Evolutionary conservation across 257 asterid species (phyloP), one percentile per base, ranked within the genome.

Genomic region (Nicotiana paniculata): DNA sequence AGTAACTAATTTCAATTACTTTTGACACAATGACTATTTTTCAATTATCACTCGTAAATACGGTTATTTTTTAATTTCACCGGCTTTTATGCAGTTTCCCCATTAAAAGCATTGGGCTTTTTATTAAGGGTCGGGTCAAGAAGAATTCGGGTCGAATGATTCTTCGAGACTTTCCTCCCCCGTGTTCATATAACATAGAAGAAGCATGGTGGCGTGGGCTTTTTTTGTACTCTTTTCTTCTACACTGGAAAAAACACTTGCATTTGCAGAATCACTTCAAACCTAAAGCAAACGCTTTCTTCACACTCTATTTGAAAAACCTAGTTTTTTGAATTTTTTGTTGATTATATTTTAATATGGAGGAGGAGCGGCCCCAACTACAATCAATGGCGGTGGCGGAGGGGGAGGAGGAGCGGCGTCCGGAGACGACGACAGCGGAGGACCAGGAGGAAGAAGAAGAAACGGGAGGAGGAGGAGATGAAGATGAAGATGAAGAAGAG

Each of bases 401-500:
- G 10, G 78, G 58, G 18, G 54, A 48, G 13, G 54, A 53, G 43
- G 80, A 75, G 61, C 79, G 26, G 77, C 77, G n/a, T 9, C 39
- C 83, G 77, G 83, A 80, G 62, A 58, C 57, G 77, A 16, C 53
- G 16, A 51, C 77, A 11, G 59, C 35, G 32, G 83, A 63, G 82
- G 64, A 63, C 0, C 21, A 32, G 62, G 82, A 67, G 4, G 65
- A 70, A 48, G 77, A 48, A 64, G 62, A 35, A 13, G 83, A 28
- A 33, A 30, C 33, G 7, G 82, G 82, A 17, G 39, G 76, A 84
- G 82, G 63, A 26, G 86, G 77, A 35, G 89, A 83, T 82, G 84
- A 58, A 72, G 89, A 83, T 82, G 84, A 58, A 72, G 81, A 82
- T 77, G 86, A 83, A 77, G 92, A 88, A 81, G 97, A 92, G 46